phyloP scores from a whole-genome alignment of 164 flowering plant genomes.

The Cinnamomum chago region DNA sequence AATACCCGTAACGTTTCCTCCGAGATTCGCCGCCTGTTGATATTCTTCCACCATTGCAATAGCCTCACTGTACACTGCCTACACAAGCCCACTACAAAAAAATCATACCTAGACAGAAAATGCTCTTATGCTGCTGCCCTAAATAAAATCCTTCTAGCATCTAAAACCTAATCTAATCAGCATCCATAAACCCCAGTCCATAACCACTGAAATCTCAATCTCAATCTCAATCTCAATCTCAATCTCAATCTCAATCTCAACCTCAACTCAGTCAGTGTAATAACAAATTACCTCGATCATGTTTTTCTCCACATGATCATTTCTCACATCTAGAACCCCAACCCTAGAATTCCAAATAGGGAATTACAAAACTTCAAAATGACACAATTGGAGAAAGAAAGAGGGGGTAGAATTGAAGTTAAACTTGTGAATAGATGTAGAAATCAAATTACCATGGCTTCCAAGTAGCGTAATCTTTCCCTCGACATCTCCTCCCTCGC shows the following conservation, averaged over 20 bases:
- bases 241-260: too few relatives aligned
- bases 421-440: neutral
- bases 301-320: too few relatives aligned
- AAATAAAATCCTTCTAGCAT: too few relatives aligned
- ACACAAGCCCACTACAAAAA: neutral
- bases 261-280: too few relatives aligned
- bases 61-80: constrained; percentile 87
- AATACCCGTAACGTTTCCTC: constrained; percentile 49
- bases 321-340: neutral
- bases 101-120: neutral
- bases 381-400: neutral
- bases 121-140: too few relatives aligned
- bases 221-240: too few relatives aligned
- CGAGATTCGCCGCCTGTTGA: constrained; percentile 67
- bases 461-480: constrained; percentile 87
- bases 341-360: neutral
- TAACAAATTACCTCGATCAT: too few relatives aligned
- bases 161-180: neutral
- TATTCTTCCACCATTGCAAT: constrained; percentile 86
- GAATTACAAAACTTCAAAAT: neutral
- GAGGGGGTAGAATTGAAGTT: neutral
- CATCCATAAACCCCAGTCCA: neutral
- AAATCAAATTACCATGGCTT: constrained; percentile 59
- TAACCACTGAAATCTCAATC: too few relatives aligned
- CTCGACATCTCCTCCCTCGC: constrained; percentile 94